Conservation (phyloP, 768 basidiomycete species). For the Leccinum boreale region DNA sequence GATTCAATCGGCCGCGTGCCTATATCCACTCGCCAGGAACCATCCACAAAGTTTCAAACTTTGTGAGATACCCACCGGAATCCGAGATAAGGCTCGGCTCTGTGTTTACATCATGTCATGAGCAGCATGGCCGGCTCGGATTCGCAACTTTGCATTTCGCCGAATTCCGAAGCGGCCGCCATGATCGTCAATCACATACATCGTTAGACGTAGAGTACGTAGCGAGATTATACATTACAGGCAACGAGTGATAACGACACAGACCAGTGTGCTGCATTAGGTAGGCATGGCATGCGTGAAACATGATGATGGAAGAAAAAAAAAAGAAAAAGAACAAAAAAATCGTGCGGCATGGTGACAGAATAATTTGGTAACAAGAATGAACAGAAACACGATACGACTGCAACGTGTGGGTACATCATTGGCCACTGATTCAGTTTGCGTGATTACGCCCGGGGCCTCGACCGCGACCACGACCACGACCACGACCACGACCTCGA, state of each 20-base stretch:
- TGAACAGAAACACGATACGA: constrained; percentile 11
- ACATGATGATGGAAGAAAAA: constrained; percentile 13
- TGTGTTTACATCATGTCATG: constrained; percentile 2
- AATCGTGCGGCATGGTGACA: constrained; percentile 18
- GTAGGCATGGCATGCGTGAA: constrained; percentile 21
- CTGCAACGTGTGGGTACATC: constrained; percentile 18
- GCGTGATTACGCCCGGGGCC: constrained; percentile 37
- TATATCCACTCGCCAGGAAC: not conserved
- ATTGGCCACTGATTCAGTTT: constrained; percentile 15
- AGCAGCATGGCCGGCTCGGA: not conserved
- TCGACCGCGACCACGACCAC: constrained; percentile 37
- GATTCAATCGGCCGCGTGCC: not conserved
- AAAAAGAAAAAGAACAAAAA: constrained; percentile 1
- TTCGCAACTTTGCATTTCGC: not conserved
- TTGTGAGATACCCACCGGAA: constrained; percentile 11
- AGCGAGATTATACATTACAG: constrained; percentile 15
- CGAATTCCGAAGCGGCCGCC: not conserved
- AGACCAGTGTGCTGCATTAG: constrained; percentile 12
- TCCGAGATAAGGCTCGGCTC: constrained; percentile 11
- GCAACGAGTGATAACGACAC: constrained; percentile 7
- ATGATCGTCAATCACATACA: constrained; percentile 16
- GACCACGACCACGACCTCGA: constrained; percentile 39
- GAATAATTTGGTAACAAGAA: constrained; percentile 20
- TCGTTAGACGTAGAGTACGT: not conserved
- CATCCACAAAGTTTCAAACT: not conserved